Percentiles rank a stretch among this genome's conserved stretches.
These are phyloP conservation scores for Boletellus deceptivus DNA, from an alignment of 1,284 basidiomycete species.

Conservation along the genomic window DNA sequence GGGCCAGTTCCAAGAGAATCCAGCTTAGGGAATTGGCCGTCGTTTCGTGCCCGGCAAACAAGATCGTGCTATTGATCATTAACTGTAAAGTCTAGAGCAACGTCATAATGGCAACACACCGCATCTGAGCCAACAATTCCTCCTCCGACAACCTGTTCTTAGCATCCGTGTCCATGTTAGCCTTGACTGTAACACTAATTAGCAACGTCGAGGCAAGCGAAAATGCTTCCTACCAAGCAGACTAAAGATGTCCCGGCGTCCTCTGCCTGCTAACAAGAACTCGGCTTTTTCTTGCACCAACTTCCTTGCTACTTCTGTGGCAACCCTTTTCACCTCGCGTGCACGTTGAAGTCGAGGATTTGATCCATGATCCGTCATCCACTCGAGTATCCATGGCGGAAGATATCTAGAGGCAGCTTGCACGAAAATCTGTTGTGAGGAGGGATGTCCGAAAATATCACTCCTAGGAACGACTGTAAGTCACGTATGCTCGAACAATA, in stretches of 20 bases:
- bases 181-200: conserved; percentile 50
- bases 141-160: conserved; percentile 47
- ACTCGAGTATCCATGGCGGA: conserved; percentile 33
- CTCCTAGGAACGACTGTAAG: conserved; percentile 7
- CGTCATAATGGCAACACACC: conserved; percentile 27
- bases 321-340: conserved; percentile 29
- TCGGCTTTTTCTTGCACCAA: conserved; percentile 44
- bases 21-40: conserved; percentile 44
- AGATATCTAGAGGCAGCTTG: conserved; percentile 23
- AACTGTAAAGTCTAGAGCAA: too few relatives aligned
- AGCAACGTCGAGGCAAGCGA: neutral
- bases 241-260: conserved; percentile 40
- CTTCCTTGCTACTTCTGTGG: conserved; percentile 35
- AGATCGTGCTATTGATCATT: conserved; percentile 37
- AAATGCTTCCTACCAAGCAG: conserved; percentile 35
- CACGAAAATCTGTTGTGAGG: conserved; percentile 19
- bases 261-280: conserved; percentile 30
- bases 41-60: conserved; percentile 55
- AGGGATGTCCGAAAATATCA: conserved; percentile 24
- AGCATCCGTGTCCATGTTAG: too few relatives aligned
- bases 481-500: too few relatives aligned
- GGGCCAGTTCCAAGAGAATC: conserved; percentile 44
- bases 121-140: conserved; percentile 50
- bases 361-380: conserved; percentile 36
- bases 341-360: conserved; percentile 37